Evolutionary conservation across 805 yeast species (phyloP).

Genomic region (Cyberlindnera mrakii): DNA sequence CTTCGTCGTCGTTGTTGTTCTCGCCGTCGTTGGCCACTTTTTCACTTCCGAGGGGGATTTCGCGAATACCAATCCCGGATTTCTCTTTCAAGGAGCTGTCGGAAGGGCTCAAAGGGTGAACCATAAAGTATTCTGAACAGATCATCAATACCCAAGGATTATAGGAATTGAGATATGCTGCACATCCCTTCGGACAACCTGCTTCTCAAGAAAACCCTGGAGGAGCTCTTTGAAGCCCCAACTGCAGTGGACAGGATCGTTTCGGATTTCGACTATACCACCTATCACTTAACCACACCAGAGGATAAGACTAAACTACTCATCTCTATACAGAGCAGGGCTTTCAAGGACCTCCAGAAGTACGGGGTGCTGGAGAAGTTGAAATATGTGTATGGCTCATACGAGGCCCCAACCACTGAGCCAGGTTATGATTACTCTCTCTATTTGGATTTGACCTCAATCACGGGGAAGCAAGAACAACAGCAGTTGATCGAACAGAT

Average conservation of each 20-base stretch:
- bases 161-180: conserved; percentile 46
- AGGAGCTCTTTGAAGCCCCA: conserved; percentile 57
- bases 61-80: too few species aligned
- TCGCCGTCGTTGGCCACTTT: not conserved
- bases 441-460: conserved; percentile 49
- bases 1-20: not conserved
- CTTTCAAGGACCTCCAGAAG: conserved; percentile 65
- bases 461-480: conserved; percentile 41
- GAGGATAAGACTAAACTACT: conserved; percentile 60
- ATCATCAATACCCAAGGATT: not conserved
- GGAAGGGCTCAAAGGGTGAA: too few species aligned
- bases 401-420: conserved; percentile 42
- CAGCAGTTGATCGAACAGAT: conserved; percentile 53
- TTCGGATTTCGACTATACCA: conserved; percentile 93
- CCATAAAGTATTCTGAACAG: not conserved
- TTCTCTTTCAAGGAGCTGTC: too few species aligned
- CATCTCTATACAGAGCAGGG: conserved; percentile 66
- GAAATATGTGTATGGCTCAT: conserved; percentile 42
- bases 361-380: conserved; percentile 60
- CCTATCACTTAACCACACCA: conserved; percentile 88
- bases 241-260: conserved; percentile 74
- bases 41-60: not conserved
- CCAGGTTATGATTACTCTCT: conserved; percentile 79
- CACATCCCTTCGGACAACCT: conserved; percentile 82
- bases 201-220: conserved; percentile 72